Conservation (phyloP, 2,329 filamentous ascomycete genomes). For the Fusarium sp. region DNA sequence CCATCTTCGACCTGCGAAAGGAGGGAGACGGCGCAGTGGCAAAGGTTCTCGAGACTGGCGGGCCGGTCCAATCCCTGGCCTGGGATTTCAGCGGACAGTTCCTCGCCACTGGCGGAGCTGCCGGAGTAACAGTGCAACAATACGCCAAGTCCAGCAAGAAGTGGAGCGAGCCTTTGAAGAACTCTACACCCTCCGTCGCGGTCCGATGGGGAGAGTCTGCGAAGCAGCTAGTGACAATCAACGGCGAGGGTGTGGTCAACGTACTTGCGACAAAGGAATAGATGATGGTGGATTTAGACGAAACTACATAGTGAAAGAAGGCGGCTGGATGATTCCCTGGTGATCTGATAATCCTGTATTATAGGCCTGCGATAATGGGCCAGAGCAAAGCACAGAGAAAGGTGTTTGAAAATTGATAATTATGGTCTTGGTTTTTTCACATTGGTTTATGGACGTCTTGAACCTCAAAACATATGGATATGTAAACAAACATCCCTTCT, state of each 20-base stretch:
- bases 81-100: slow-evolving; percentile 99
- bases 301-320: slow-evolving; percentile 10
- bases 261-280: slow-evolving; percentile 71
- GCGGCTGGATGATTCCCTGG: slow-evolving; percentile 24
- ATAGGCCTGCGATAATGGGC: slow-evolving; percentile 34
- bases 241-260: slow-evolving; percentile 79
- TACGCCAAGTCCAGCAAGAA: slow-evolving; percentile 88
- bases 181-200: slow-evolving; percentile 77
- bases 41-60: slow-evolving; percentile 89
- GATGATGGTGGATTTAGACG: slow-evolving; percentile 29
- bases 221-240: slow-evolving; percentile 79
- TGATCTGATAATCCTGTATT: slow-evolving; percentile 42
- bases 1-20: slow-evolving; percentile 93
- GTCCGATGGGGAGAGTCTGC: slow-evolving; percentile 83
- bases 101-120: slow-evolving; percentile 82
- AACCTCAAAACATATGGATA: slow-evolving; percentile 9
- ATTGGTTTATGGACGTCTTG: background rate
- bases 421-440: slow-evolving; percentile 26
- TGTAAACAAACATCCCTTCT: slow-evolving; percentile 8
- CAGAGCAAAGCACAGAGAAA: slow-evolving; percentile 32
- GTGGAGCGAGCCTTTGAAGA: slow-evolving; percentile 89
- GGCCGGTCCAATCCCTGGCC: slow-evolving; percentile 77
- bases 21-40: slow-evolving; percentile 83
- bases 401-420: slow-evolving; percentile 46
- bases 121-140: slow-evolving; percentile 87